Evolutionary conservation across 75 land plant genomes (phyloP), one percentile per base, ranked within the genome.

Genomic region (Isoetes taiwanensis): DNA sequence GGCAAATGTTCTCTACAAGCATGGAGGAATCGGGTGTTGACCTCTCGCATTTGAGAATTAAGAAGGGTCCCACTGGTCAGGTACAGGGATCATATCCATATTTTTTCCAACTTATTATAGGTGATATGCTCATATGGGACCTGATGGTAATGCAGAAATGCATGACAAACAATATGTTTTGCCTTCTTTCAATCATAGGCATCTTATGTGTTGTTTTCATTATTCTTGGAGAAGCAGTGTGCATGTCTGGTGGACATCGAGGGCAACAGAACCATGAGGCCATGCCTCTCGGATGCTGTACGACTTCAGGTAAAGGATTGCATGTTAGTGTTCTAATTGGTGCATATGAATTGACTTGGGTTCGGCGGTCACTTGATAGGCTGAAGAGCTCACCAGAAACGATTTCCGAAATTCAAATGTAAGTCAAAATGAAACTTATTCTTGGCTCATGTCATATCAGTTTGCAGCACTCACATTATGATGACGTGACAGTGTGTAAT

Each of bases 251-350:
- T 90, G 48, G 97, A 90, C 80, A 81, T 65, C n/a, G 71, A 59
- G 28, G 97, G 97, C 28, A 86, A 90, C 40, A 83, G 97, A 0
- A 90, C 97, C 50, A 90, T 90, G 97, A 71, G 97, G 21, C 82
- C 97, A 4, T 86, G 97, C 62, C 79, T 90, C 24, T 80, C 81
- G 17, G 69, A 66, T 69, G 84, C 93, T 26, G 93, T 83, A 0
- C 79, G 82, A 56, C 61, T 90, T 60, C 81, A 89, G 78, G 89
- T 81, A 59, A 2, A n/a, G 35, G 28, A 26, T 2, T 16, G 10
- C 26, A 10, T 3, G 21, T 10, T 16, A 3, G 46, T 67, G 35
- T 0, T 42, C 8, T 10, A 20, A 3, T 26, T 30, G 50, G 33
- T 62, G 8, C 24, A 8, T 24, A 43, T 70, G 19, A 60, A 23